phyloP scores from a whole-genome alignment of 176 grass and related monocot genomes.

The Oryza longistaminata region DNA sequence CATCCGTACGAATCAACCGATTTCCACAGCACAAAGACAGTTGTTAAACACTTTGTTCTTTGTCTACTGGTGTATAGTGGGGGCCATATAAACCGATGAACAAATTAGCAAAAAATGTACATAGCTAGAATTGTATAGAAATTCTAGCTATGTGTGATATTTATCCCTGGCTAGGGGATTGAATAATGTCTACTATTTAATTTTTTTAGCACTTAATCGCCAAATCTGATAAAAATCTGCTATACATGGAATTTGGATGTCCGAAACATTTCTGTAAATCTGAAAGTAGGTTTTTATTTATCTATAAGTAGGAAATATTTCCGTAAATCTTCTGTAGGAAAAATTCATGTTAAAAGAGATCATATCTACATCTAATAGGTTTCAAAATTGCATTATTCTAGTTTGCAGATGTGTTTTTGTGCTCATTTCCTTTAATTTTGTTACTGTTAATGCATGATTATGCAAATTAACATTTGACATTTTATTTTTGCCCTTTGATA shows the following conservation, averaged over 20 bases:
- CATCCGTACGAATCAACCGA: not conserved
- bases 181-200: not conserved
- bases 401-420: not conserved
- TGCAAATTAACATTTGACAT: not conserved
- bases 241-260: not conserved
- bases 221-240: not conserved
- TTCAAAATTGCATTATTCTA: not conserved
- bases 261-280: not conserved
- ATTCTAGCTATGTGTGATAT: not conserved
- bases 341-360: not conserved
- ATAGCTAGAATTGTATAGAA: not conserved
- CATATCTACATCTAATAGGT: not conserved
- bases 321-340: not conserved
- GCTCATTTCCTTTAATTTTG: not conserved
- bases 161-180: not conserved
- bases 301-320: not conserved
- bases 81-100: not conserved
- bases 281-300: not conserved
- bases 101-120: not conserved
- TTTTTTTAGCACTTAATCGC: not conserved
- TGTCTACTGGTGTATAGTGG: too few relatives aligned
- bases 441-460: not conserved
- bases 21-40: not conserved
- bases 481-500: not conserved
- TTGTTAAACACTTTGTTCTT: not conserved